A percentile compares a stretch with the other conserved stretches of the same genome.
Evolutionary conservation across 2,329 filamentous ascomycete genomes (phyloP).

Genomic region (Aurifilum marmelostoma): DNA sequence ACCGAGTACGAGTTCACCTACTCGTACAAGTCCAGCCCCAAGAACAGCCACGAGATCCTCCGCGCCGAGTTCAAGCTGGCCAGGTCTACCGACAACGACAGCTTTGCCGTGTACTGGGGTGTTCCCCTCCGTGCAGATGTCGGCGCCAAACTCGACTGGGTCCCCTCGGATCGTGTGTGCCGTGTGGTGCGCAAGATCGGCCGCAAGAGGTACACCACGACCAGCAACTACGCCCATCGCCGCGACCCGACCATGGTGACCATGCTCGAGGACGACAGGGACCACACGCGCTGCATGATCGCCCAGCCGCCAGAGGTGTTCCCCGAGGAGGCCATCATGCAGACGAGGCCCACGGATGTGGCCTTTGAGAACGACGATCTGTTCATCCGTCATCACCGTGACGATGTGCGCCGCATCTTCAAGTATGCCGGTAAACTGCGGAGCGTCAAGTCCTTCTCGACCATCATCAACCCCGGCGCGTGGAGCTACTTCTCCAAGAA

Average conservation of each 20-base stretch:
- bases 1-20: conserved; percentile 41
- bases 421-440: conserved; percentile 30
- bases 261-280: conserved; percentile 34
- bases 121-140: conserved; percentile 34
- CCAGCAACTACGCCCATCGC: conserved; percentile 41
- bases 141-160: conserved; percentile 39
- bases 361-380: conserved; percentile 42
- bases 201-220: conserved; percentile 37
- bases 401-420: conserved; percentile 36
- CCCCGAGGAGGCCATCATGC: conserved; percentile 37
- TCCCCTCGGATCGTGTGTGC: conserved; percentile 41
- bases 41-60: conserved; percentile 39
- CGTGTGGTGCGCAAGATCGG: conserved; percentile 38
- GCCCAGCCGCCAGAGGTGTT: conserved; percentile 35
- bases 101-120: conserved; percentile 43
- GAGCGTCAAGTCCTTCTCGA: conserved; percentile 31
- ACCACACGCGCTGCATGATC: conserved; percentile 31
- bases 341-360: conserved; percentile 36
- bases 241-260: conserved; percentile 42
- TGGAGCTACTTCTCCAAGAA: conserved; percentile 34
- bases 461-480: conserved; percentile 33
- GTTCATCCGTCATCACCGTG: conserved; percentile 39
- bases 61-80: conserved; percentile 38
- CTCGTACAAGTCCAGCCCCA: conserved; percentile 41
- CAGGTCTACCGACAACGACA: conserved; percentile 30